Base-by-base conservation (phyloP, 2,329 filamentous ascomycete species). In the Alternaria sp. region DNA sequence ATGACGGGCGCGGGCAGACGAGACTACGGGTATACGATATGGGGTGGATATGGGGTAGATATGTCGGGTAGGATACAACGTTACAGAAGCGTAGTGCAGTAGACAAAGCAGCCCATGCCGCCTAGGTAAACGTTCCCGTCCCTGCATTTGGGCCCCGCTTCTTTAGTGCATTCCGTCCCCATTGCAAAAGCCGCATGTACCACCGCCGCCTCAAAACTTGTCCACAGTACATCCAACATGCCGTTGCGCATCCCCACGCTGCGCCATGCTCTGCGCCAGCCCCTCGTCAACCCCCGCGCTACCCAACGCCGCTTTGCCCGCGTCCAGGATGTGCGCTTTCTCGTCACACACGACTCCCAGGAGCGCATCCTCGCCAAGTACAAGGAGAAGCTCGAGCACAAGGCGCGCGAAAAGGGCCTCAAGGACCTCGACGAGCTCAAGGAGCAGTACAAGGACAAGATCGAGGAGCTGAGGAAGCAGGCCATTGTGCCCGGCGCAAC, bases 291-390 rank as follows among this genome's bases (percentile, higher is more conserved):
- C 52, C 74, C 74, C 2, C 73, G 74, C 18, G 50, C 68, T 34
- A 66, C 60, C 55, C 94, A 97, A 79, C 88, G 90, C 57, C 89
- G 94, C 77, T 96, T 92, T 91, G 94, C 94, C 2, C 92, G 92
- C 73, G 93, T 97, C 30, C 92, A 96, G 79, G 92, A 97, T 79
- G 89, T 97, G 49, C 92, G 94, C 66, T 97, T 94, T 84, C 86
- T 97, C 46, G 91, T 91, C 63, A 95, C 93, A 16, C 92, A 93
- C 63, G 87, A 87, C 59, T 83, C 87, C 59, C 85, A 89, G 48
- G 85, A 87, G 59, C 85, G 86, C 70, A 83, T 97, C 40, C 77
- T 92, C 66, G 93, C 97, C 66, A 96, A 92, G 80, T 99, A 99
- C 83, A 88, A 87, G 70, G 86, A 90, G 59, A 97, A 97, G 83